Evolutionary conservation across 768 basidiomycete genomes (phyloP).

Genomic region (Phaeolepiota aurea): DNA sequence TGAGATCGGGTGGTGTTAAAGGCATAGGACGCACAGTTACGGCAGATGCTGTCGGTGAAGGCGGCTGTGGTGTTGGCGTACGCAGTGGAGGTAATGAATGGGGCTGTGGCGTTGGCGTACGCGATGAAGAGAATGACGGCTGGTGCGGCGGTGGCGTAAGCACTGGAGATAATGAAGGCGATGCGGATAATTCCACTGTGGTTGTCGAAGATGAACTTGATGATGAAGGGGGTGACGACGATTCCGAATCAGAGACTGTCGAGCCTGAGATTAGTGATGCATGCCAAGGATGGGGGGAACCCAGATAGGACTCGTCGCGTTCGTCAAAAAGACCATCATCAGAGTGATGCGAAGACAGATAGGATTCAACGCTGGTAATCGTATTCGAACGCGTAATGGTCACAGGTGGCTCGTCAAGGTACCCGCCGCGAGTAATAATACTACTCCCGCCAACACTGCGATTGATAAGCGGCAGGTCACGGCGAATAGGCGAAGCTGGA

Average conservation of each 20-base stretch:
- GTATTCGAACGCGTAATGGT: slow-evolving; percentile 29
- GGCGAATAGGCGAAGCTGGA: slow-evolving; percentile 2
- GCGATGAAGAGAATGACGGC: neutral
- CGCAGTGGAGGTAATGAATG: neutral
- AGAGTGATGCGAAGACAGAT: slow-evolving; percentile 58
- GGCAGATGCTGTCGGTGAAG: slow-evolving; percentile 16
- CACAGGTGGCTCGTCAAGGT: slow-evolving; percentile 16
- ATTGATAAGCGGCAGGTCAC: slow-evolving; percentile 20
- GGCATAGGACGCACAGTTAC: slow-evolving; percentile 24
- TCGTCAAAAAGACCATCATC: slow-evolving; percentile 43
- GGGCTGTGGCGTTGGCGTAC: neutral
- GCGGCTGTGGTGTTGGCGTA: slow-evolving; percentile 3
- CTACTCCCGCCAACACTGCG: slow-evolving; percentile 35
- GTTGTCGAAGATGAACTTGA: slow-evolving; percentile 4
- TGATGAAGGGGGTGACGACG: slow-evolving; percentile 18
- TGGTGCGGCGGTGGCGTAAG: slow-evolving; percentile 23
- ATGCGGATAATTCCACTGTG: slow-evolving; percentile 2
- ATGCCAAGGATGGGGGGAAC: slow-evolving; percentile 13
- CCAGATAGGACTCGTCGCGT: slow-evolving; percentile 6
- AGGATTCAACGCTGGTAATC: slow-evolving; percentile 33
- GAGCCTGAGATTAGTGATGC: slow-evolving; percentile 16
- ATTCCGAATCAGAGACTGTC: slow-evolving; percentile 21
- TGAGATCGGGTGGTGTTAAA: slow-evolving; percentile 31
- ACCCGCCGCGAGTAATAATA: slow-evolving; percentile 19
- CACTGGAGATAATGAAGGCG: slow-evolving; percentile 13